Evolutionary conservation across 1,284 basidiomycete species (phyloP).

Genomic region (Pulchroboletus neoregius): DNA sequence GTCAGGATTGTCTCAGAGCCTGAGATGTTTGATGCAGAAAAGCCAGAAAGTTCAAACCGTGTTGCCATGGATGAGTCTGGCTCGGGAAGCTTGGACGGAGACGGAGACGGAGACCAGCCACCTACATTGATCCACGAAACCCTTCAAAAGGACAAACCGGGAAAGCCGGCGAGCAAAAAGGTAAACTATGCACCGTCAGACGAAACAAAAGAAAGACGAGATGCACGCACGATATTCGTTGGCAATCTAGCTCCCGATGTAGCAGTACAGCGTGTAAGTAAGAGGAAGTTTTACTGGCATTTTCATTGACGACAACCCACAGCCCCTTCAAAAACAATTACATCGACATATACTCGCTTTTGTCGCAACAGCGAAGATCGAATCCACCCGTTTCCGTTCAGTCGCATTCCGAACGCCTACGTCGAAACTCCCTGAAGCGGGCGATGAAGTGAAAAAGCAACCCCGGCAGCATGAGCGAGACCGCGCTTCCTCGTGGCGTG

Average conservation of each 20-base stretch:
- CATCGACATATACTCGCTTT: conserved; percentile 68
- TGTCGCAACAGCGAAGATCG: conserved; percentile 72
- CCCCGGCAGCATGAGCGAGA: conserved; percentile 52
- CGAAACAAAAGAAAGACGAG: conserved; percentile 67
- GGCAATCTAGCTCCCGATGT: conserved; percentile 84
- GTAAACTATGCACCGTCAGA: conserved; percentile 51
- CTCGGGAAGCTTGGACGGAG: conserved; percentile 13
- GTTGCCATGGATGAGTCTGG: conserved; percentile 6
- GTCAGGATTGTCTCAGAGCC: conserved; percentile 13
- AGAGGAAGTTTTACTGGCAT: background rate
- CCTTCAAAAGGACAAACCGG: conserved; percentile 15
- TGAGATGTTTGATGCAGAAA: conserved; percentile 33
- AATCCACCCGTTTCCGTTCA: conserved; percentile 88
- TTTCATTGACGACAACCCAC: conserved; percentile 5
- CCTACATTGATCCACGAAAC: conserved; percentile 37
- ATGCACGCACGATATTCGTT: conserved; percentile 88
- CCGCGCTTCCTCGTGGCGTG: conserved; percentile 68
- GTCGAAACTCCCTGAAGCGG: conserved; percentile 49
- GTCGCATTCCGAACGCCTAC: conserved; percentile 83
- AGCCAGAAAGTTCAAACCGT: conserved; percentile 4
- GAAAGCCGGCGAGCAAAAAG: conserved; percentile 24
- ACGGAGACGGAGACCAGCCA: conserved; percentile 14
- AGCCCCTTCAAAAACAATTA: conserved; percentile 65
- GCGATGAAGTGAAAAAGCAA: conserved; percentile 29
- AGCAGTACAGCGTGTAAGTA: conserved; percentile 67